phyloP scores from a whole-genome alignment of 768 basidiomycete species.

The Tremella mesenterica region DNA sequence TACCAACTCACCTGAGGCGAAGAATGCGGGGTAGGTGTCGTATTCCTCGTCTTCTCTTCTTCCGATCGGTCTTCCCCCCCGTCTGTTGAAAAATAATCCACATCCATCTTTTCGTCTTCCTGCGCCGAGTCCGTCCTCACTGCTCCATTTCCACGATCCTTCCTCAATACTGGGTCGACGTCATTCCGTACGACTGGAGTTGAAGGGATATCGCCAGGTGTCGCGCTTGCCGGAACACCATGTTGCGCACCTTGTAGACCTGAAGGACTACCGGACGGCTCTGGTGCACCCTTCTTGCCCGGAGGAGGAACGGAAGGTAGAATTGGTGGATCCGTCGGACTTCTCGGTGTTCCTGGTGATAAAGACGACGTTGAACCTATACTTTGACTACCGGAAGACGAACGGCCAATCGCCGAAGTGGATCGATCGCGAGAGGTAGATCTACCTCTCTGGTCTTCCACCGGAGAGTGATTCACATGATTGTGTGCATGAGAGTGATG shows the following conservation, averaged over 20 bases:
- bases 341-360: constrained; percentile 5
- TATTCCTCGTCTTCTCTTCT: constrained; percentile 4
- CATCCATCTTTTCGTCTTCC: constrained; percentile 9
- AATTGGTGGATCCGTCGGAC: background rate
- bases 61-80: too few species aligned
- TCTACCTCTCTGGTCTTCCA: constrained; percentile 8
- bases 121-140: background rate
- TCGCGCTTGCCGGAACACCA: too few species aligned
- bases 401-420: constrained; percentile 15
- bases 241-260: too few species aligned
- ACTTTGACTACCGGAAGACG: constrained; percentile 11
- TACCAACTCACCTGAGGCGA: constrained; percentile 40
- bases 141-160: too few species aligned
- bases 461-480: too few species aligned
- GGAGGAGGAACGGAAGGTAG: background rate
- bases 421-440: constrained; percentile 9
- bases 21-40: constrained; percentile 43
- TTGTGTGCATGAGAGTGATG: too few species aligned
- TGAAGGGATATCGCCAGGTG: too few species aligned
- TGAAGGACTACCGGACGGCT: too few species aligned
- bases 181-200: too few species aligned
- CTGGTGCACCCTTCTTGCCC: too few species aligned
- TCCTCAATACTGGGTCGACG: too few species aligned
- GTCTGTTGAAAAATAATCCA: constrained; percentile 21
- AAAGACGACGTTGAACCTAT: constrained; percentile 22